phyloP scores from a whole-genome alignment of 1,284 basidiomycete species.

The Sanguinoderma infundibulare region DNA sequence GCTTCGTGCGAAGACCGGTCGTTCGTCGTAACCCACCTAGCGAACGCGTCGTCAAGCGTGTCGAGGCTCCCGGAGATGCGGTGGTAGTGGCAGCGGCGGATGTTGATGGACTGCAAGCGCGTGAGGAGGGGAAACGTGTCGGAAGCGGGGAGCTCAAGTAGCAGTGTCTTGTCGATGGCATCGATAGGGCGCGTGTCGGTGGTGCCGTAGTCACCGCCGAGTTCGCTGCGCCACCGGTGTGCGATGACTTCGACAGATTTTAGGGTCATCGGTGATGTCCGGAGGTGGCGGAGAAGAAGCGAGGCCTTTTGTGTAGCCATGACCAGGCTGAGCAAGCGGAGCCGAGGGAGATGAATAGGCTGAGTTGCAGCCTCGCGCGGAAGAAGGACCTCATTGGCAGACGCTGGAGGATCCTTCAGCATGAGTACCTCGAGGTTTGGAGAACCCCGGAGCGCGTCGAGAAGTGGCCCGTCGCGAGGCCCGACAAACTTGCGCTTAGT shows the following conservation, averaged over 20 bases:
- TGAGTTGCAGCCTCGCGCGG: neutral
- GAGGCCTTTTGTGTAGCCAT: neutral
- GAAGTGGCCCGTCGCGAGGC: neutral
- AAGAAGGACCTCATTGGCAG: neutral
- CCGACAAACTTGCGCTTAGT: too few species aligned
- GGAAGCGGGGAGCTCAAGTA: neutral
- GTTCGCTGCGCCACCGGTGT: neutral
- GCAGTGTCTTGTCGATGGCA: neutral
- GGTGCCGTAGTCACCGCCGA: neutral
- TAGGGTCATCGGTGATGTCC: neutral
- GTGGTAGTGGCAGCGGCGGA: neutral
- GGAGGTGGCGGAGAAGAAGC: neutral
- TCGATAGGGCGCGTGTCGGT: neutral
- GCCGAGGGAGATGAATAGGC: neutral
- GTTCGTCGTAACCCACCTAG: neutral
- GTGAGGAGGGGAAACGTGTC: neutral
- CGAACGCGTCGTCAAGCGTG: neutral
- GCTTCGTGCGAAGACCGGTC: neutral
- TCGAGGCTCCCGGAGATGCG: neutral
- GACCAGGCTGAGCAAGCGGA: neutral
- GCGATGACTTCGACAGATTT: neutral
- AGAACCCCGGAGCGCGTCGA: neutral
- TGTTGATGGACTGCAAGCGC: neutral
- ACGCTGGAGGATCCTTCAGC: neutral
- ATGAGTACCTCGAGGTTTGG: neutral